Base-by-base conservation (phyloP, 2,329 filamentous ascomycete species). In the Neopestalotiopsis clavispora region DNA sequence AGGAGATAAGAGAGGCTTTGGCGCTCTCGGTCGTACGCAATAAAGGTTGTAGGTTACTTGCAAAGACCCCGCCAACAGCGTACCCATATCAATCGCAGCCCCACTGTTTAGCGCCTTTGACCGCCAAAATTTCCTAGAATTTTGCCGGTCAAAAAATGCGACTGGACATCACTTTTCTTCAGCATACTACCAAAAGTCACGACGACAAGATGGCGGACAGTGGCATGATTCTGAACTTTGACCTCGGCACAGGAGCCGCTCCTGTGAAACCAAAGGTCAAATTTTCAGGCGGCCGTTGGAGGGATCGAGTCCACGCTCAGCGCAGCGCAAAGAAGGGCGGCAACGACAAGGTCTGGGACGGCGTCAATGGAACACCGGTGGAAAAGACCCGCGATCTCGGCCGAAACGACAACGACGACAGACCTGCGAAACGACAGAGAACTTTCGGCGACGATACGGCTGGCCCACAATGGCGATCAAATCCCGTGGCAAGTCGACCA, bases 191-290 rank as follows among this genome's bases (percentile, higher is more conserved):
- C 28, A 7, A 59, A 59, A 23, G 23, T 28, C 23, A 59, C 57
- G 30, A 59, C 30, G 40, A 67, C 69, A 77, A 69, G 70, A 98
- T 98, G 95, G 93, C 93, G 65, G 95, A 98, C 84, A 93, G 97
- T 90, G 94, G 94, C 74, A 92, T 99, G 89, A 88, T 98, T 68
- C 85, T 98, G 78, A 98, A 98, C 76, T 98, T 98, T 79, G 91
- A 94, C 75, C 84, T 97, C 68, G 87, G 89, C 34, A 40, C 45
- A 10, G 45, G 45, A 52, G 90, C 93, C 70, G 87, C 84, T 20
- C 87, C 92, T 13, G 79, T 93, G 67, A 86, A 90, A 70, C 84
- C 87, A 5, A 83, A 87, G 67, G 84, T 87, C 70, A 90, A 86
- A 73, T 93, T 97, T 80, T 96, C 92, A 78, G 96, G 96, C 74